Conservation (phyloP, 1,284 basidiomycete species). For the Inonotus obliquus region DNA sequence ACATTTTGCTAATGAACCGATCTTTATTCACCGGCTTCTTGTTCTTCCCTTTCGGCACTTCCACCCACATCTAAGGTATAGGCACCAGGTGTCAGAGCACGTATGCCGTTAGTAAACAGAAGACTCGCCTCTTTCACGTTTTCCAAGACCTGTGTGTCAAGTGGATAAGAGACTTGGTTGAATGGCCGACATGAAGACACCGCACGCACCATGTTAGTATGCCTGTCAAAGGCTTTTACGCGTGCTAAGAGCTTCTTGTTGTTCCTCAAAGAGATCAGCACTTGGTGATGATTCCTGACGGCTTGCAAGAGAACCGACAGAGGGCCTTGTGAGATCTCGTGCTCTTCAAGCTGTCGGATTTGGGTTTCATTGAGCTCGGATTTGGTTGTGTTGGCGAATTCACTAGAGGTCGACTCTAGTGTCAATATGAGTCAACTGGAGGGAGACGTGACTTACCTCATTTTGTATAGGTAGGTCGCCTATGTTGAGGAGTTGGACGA, state of each 20-base stretch:
- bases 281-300: conserved; percentile 96
- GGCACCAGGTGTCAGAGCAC: not conserved
- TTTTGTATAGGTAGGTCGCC: not conserved
- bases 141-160: conserved; percentile 70
- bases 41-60: conserved; percentile 95
- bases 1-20: conserved; percentile 99
- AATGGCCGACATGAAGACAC: not conserved
- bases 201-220: conserved; percentile 90
- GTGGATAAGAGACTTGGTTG: conserved; percentile 15
- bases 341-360: conserved; percentile 92
- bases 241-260: conserved; percentile 98
- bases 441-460: conserved; percentile 16
- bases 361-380: conserved; percentile 98
- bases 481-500: not conserved
- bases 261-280: conserved; percentile 95
- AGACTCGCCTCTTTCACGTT: conserved; percentile 85
- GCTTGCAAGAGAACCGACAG: conserved; percentile 97
- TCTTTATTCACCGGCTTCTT: conserved; percentile 99
- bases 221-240: conserved; percentile 98
- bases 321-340: conserved; percentile 95
- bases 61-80: conserved; percentile 90
- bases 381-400: conserved; percentile 95
- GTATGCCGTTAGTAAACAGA: conserved; percentile 2
- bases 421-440: not conserved
- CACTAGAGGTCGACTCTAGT: conserved; percentile 46